These are phyloP conservation scores for Aspergillus hancockii DNA, from an alignment of 495 filamentous ascomycete species.

Conservation along the genomic window DNA sequence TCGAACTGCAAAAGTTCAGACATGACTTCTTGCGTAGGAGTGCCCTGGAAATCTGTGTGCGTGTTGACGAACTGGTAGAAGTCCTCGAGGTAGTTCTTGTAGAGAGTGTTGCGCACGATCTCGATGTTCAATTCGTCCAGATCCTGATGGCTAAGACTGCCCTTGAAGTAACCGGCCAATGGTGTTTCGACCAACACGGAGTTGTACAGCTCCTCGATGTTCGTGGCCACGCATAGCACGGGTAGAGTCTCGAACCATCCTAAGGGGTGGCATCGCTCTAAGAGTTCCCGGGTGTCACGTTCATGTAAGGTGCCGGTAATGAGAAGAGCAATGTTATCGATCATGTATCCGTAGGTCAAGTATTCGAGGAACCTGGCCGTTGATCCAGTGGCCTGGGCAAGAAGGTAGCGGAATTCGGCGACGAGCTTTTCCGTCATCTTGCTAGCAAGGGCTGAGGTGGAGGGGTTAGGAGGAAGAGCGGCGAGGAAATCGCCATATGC, in stretches of 20 bases:
- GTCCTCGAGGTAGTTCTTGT: constrained; percentile 99
- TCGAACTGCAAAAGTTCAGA: constrained; percentile 93
- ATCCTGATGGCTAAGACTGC: constrained; percentile 89
- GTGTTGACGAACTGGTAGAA: constrained; percentile 91
- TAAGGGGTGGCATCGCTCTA: constrained; percentile 94
- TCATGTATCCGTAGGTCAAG: constrained; percentile 99
- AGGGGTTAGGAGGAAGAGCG: constrained; percentile 92
- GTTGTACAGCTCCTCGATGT: constrained; percentile 98
- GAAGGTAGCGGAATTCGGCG: constrained; percentile 93
- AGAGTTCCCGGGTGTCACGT: constrained; percentile 91
- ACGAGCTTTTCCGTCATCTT: constrained; percentile 98
- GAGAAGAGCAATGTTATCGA: constrained; percentile 97
- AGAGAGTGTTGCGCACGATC: constrained; percentile 96
- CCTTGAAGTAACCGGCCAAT: constrained; percentile 94
- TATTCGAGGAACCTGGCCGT: constrained; percentile 95
- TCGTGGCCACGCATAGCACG: constrained; percentile 94
- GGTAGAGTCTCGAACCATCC: constrained; percentile 99
- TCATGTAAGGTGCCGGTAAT: constrained; percentile 98
- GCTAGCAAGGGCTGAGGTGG: constrained; percentile 89
- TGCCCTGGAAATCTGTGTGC: constrained; percentile 79
- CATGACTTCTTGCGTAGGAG: constrained; percentile 93
- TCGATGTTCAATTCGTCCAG: constrained; percentile 99
- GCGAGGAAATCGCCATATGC: constrained; percentile 97
- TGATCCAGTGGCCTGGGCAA: constrained; percentile 86
- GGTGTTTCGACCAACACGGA: constrained; percentile 96